Base-by-base conservation (phyloP, 106 monocot genomes). In the Dactylorhiza incarnata region DNA sequence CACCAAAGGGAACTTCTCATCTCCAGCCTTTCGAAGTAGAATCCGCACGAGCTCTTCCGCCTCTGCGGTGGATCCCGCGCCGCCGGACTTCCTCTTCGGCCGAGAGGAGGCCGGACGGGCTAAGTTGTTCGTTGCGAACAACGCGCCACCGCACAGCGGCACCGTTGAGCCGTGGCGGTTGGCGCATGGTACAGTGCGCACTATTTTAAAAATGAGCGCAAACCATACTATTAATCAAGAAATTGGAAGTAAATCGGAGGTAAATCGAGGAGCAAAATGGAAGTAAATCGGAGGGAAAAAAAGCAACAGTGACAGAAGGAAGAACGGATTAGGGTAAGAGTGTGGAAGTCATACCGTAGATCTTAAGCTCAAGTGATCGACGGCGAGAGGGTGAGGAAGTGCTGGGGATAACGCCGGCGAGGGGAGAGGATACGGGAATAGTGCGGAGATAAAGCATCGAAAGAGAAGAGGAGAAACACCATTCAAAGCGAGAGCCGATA, bases 1-100 rank as follows among this genome's bases (percentile, higher is more conserved):
- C 14, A 86, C 84, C 48, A 94, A 67, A 48, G 89, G 87, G 85
- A 84, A 79, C 68, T 89, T 87, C 51, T 84, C 85, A 3, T 82
- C 95, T 1, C 68, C 73, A 9, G 89, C 68, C 82, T 80, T 91
- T 49, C 71, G 77, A 17, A 99, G 80, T 9, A 99, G 71, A 49
- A 75, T 13, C 4, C 87, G 82, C 15, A 90, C 91, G 45, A 94
- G 80, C 14, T 84, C 89, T 75, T 76, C 89, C 10, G 74, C 78
- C 82, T 88, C 92, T 59, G 83, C 46, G 3, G 48, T 6, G 16
- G n/a, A 17, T n/a, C 72, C 80, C 5, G 44, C 80, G 43, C 59
- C 26, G 0, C 13, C 9, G 2, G 16, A n/a, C 51, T 50, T 59
- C 75, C 71, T 68, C 83, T 45, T 76, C 22, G 73, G 82, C 49